These are phyloP conservation scores for Neophaeococcomyces mojaviensis DNA, from an alignment of 2,329 filamentous ascomycete species.

Conservation along the genomic window DNA sequence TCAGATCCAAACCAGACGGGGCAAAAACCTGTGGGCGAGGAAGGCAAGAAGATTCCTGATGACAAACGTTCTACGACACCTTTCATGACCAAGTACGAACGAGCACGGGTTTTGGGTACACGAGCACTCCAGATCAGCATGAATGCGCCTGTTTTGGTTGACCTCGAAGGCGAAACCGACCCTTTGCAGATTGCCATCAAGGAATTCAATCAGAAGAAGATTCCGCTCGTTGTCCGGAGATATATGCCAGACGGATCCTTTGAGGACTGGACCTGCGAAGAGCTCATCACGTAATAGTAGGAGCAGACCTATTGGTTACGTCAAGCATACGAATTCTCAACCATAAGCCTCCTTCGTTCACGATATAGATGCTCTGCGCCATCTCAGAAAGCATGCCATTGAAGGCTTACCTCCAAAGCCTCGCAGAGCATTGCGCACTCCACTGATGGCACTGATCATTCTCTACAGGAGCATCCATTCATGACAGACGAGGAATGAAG, in stretches of 20 bases:
- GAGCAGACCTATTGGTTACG: no score
- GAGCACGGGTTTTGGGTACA: constrained; percentile 85
- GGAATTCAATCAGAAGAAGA: constrained; percentile 97
- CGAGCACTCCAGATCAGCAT: constrained; percentile 95
- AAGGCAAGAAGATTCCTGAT: constrained; percentile 81
- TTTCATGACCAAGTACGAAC: constrained; percentile 99
- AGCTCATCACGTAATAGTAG: constrained; percentile 31
- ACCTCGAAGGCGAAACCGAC: constrained; percentile 95
- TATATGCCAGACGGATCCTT: constrained; percentile 98
- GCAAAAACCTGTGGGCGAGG: constrained; percentile 50
- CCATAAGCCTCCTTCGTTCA: no score
- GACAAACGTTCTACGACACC: constrained; percentile 86
- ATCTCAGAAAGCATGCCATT: no score
- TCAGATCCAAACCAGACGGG: constrained; percentile 39
- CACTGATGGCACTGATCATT: no score
- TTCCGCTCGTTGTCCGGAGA: constrained; percentile 85
- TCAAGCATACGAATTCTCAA: no score
- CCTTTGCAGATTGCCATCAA: constrained; percentile 96
- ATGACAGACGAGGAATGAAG: no score
- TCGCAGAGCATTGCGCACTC: no score
- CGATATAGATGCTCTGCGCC: no score
- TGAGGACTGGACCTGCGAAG: constrained; percentile 98
- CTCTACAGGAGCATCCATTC: neutral
- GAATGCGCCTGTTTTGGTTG: constrained; percentile 94
- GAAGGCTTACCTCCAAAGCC: no score